These are phyloP conservation scores for Phytophthora tentaculata DNA, from an alignment of 352 stramenopile species.

Conservation along the genomic window DNA sequence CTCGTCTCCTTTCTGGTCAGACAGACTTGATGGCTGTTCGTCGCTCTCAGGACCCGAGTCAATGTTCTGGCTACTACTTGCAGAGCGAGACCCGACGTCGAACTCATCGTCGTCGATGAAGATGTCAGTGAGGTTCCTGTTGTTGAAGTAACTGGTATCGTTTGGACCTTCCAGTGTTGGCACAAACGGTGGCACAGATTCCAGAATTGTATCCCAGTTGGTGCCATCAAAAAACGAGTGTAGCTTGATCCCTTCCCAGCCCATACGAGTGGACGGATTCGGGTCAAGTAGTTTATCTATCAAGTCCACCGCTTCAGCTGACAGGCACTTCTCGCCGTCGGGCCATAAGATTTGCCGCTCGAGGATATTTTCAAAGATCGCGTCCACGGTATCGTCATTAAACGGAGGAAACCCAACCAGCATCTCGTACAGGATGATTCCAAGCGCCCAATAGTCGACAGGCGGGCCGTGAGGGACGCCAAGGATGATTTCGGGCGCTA, in stretches of 20 bases:
- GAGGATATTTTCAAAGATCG: constrained; percentile 89
- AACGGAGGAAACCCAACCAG: constrained; percentile 89
- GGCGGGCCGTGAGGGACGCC: constrained; percentile 69
- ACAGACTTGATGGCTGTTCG: constrained; percentile 11
- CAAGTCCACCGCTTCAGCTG: constrained; percentile 79
- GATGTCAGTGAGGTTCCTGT: constrained; percentile 84
- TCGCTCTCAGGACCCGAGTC: constrained; percentile 40
- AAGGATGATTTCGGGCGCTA: constrained; percentile 90
- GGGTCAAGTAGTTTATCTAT: constrained; percentile 83
- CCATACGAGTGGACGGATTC: constrained; percentile 66
- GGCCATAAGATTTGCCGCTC: constrained; percentile 88
- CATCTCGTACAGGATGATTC: constrained; percentile 93
- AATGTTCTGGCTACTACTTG: constrained; percentile 32
- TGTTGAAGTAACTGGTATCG: constrained; percentile 93
- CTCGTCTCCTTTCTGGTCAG: constrained; percentile 24
- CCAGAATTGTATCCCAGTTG: constrained; percentile 83
- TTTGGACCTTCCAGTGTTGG: constrained; percentile 85
- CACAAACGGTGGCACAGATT: constrained; percentile 85
- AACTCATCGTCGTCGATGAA: constrained; percentile 89
- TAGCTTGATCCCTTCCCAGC: constrained; percentile 64
- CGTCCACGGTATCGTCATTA: constrained; percentile 89
- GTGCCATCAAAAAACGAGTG: constrained; percentile 83
- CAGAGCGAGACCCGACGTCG: constrained; percentile 54
- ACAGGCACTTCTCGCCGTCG: constrained; percentile 88
- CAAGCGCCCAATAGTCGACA: constrained; percentile 91